phyloP scores from a whole-genome alignment of 371 early-diverging fungal genomes.

The Dichotomocladium elegans region DNA sequence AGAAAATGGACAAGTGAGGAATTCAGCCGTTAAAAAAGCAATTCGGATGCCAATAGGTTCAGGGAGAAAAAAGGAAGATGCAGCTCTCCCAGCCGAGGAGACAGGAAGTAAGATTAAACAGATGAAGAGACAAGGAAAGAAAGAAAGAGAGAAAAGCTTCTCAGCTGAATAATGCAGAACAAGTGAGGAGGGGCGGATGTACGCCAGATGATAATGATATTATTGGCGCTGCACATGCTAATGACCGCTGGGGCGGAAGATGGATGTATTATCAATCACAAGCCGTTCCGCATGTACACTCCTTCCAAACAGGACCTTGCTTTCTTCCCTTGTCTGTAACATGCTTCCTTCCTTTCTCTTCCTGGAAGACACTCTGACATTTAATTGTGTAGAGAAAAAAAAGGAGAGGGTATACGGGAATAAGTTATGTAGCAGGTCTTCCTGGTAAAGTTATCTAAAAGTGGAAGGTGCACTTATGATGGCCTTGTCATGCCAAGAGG shows the following conservation, averaged over 20 bases:
- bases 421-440: background rate
- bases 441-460: background rate
- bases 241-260: background rate
- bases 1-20: conserved; percentile 1
- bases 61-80: conserved; percentile 4
- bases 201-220: background rate
- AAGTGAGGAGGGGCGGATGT: background rate
- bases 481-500: too few species aligned
- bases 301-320: conserved; percentile 5
- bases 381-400: background rate
- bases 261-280: background rate
- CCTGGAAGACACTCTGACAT: too few species aligned
- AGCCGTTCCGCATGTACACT: conserved; percentile 2
- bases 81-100: conserved; percentile 3
- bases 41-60: background rate
- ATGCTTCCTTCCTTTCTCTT: background rate
- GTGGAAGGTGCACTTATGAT: background rate
- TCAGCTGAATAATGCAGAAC: background rate
- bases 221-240: background rate
- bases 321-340: conserved; percentile 3
- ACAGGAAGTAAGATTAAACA: background rate
- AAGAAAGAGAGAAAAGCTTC: background rate
- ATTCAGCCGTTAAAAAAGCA: conserved; percentile 4
- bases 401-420: background rate
- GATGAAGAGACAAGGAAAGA: background rate